Evolutionary conservation across 352 stramenopile species (phyloP), one percentile per base, ranked within the genome.

Genomic region (Phytophthora sansomeana): DNA sequence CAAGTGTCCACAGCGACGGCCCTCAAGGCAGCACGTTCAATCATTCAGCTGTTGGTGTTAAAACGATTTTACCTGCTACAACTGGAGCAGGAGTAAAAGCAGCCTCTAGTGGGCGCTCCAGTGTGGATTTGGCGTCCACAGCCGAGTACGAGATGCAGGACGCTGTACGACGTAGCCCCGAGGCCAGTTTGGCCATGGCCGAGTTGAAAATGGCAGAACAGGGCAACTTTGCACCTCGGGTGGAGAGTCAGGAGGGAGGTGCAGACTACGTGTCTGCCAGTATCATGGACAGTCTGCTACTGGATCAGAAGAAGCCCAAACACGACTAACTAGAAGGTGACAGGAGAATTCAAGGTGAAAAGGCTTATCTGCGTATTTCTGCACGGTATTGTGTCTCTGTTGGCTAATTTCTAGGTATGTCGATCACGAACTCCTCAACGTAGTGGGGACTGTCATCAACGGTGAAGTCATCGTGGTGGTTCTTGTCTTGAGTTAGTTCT

Each of bases 261-360:
- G 85, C 85, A 3, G 85, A 93, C 74, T 93, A 93, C 57, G 82
- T 93, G n/a, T 83, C 85, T 3, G 76, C 85, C 9, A 92, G 83
- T 49, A 90, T 93, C 41, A 84, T 93, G 61, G 85, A 92, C 65
- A 93, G 81, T 41, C 62, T 93, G 33, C 55, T 93, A 35, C 72
- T 93, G 4, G 71, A 90, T 30, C 52, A 75, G 54, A 50, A 72
- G 41, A 63, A 67, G 32, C 39, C 17, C 5, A 72, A 58, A n/a
- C n/a, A n/a, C n/a, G 9, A 46, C 39, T 28, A 4, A 19, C 5
- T 46, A 26, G 10, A 28, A 3, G 39, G 39, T 4, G 32, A 16
- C 5, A 38, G 32, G 32, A 10, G n/a, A 13, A 38, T 38, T 38
- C 5, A 38, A 38, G 32, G 4, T n/a, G n/a, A n/a, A n/a, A n/a